A percentile compares a stretch with the other conserved stretches of the same genome.
phyloP scores from a whole-genome alignment of 2,329 filamentous ascomycete species.

The Pseudopithomyces chartarum region DNA sequence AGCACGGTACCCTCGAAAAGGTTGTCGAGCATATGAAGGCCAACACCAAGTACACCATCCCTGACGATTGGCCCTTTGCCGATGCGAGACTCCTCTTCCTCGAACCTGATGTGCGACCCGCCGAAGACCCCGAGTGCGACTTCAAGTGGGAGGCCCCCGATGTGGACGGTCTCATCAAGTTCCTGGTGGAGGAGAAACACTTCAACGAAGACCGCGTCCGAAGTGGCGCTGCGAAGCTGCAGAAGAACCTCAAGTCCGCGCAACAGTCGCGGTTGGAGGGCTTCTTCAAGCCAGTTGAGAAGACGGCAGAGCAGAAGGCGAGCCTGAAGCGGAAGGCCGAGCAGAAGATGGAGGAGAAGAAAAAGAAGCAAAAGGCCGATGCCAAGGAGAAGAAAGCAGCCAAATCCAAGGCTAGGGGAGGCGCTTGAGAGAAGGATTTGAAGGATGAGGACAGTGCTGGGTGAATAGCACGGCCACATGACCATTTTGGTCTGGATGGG shows the following conservation, averaged over 20 bases:
- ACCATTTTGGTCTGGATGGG: neutral
- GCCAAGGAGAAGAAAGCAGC: slow-evolving; percentile 93
- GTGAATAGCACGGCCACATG: neutral
- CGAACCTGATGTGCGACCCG: slow-evolving; percentile 82
- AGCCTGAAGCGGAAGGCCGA: slow-evolving; percentile 91
- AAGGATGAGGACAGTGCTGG: neutral
- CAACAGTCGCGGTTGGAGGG: slow-evolving; percentile 93
- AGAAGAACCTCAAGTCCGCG: slow-evolving; percentile 88
- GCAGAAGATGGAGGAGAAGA: slow-evolving; percentile 87
- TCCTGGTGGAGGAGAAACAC: slow-evolving; percentile 90
- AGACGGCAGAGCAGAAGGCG: slow-evolving; percentile 84
- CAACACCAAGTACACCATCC: slow-evolving; percentile 80
- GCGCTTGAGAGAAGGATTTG: slow-evolving; percentile 42
- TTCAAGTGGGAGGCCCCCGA: slow-evolving; percentile 98
- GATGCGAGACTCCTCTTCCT: slow-evolving; percentile 93
- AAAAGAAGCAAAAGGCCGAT: slow-evolving; percentile 92
- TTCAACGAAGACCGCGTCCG: slow-evolving; percentile 96
- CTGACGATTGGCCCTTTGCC: slow-evolving; percentile 95
- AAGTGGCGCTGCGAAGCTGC: slow-evolving; percentile 73
- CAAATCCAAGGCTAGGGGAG: slow-evolving; percentile 82
- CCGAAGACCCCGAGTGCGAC: slow-evolving; percentile 85
- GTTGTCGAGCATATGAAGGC: slow-evolving; percentile 81
- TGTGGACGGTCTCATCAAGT: slow-evolving; percentile 85
- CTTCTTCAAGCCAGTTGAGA: slow-evolving; percentile 93
- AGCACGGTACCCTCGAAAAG: slow-evolving; percentile 85